Evolutionary conservation across 495 filamentous ascomycete species (phyloP), one percentile per base, ranked within the genome.

Genomic region (Penicillium samsonianum): DNA sequence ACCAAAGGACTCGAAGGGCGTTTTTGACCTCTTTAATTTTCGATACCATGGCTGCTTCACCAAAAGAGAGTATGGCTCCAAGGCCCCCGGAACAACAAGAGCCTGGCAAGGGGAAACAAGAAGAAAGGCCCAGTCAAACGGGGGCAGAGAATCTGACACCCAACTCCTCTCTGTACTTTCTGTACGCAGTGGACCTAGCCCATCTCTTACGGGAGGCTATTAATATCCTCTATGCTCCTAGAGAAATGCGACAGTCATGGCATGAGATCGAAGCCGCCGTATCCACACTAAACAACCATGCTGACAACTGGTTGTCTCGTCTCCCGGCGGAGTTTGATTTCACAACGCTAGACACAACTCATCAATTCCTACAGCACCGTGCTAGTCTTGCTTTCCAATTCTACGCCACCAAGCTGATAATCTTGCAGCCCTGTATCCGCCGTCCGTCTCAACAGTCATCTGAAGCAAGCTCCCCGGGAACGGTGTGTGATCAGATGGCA

Each of bases 371-470:
- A 40, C 48, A 54, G 52, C 60, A 67, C 37, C 67, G 72, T 23
- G 51, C 56, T 25, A 67, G 71, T 14, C 67, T 83, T 7, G 78
- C 74, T 2, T 76, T 87, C 54, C 73, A 75, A 35, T 86, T 81
- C 58, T 79, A 82, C 57, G 81, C 80, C 57, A 75, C 78, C 12
- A 74, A 74, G 33, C 80, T 86, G 41, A 73, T 86, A 19, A 76
- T 84, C 42, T 73, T 76, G 41, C 81, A 85, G 9, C 86, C 85
- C 16, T 85, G 79, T 63, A 72, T 88, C 12, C 84, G 82, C 58
- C 73, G 76, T 10, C 60, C 79, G n/a, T 80, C 55, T 42, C 57
- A 53, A 31, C 19, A 44, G 31, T 16, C 20, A 33, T 23, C 45
- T 11, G 31, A 37, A 9, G 38, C 42, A 37, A 5, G 28, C 0